A percentile compares a stretch with the other conserved stretches of the same genome.
Evolutionary conservation across 768 basidiomycete species (phyloP).

Genomic region (Tricholoma furcatifolium): DNA sequence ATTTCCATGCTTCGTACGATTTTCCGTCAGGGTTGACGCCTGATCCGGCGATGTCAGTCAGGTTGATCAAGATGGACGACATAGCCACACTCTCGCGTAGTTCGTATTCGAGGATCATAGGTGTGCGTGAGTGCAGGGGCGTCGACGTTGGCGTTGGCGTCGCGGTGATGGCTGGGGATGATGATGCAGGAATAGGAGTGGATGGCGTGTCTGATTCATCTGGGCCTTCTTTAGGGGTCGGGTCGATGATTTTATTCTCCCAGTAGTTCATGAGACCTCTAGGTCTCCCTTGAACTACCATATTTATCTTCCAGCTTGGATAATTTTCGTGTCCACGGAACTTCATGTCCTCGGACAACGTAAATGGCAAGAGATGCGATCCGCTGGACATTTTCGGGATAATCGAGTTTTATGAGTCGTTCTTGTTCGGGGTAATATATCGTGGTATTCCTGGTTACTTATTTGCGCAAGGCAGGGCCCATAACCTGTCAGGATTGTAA

Average conservation of each 20-base stretch:
- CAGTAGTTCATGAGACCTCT: not conserved
- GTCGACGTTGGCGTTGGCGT: not conserved
- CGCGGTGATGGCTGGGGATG: not conserved
- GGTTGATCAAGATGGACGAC: slow-evolving; percentile 2
- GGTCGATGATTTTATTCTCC: not conserved
- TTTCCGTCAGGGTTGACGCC: too few species aligned
- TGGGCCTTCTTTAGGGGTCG: not conserved
- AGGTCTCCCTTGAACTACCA: not conserved
- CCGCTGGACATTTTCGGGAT: not conserved
- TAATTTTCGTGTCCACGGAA: too few species aligned
- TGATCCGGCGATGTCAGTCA: not conserved
- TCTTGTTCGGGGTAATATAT: not conserved
- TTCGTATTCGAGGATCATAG: too few species aligned
- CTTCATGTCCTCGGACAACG: too few species aligned
- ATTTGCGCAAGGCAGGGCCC: too few species aligned
- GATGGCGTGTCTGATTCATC: not conserved
- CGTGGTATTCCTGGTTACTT: not conserved
- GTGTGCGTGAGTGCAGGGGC: not conserved
- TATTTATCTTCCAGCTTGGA: too few species aligned
- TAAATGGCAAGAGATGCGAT: not conserved
- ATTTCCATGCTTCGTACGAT: not conserved
- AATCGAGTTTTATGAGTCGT: not conserved
- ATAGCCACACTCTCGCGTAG: not conserved
- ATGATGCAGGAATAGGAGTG: not conserved
- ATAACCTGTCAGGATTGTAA: not conserved